Evolutionary conservation across 2,329 filamentous ascomycete genomes (phyloP).

Genomic region (Fusarium newnesense): DNA sequence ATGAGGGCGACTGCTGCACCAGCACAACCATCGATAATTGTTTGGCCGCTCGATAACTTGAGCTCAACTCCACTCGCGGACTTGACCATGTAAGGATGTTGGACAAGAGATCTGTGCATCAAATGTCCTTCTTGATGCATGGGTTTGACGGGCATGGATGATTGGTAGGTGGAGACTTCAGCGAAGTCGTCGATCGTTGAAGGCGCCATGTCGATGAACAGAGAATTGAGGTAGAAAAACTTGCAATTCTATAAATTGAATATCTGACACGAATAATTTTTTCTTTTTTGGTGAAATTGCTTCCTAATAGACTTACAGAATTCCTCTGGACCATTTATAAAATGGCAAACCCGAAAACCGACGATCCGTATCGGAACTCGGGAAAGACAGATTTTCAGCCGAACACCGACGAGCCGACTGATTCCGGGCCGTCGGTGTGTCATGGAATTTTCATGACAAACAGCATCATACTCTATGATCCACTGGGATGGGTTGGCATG

Average conservation of each 20-base stretch:
- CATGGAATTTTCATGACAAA: slow-evolving; percentile 2
- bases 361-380: slow-evolving; percentile 13
- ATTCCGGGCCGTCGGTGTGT: slow-evolving; percentile 1
- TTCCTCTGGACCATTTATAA: slow-evolving; percentile 2
- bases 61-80: background rate
- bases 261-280: accelerated
- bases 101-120: slow-evolving; percentile 19
- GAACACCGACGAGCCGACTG: slow-evolving; percentile 16
- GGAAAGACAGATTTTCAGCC: slow-evolving; percentile 8
- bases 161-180: background rate
- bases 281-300: accelerated
- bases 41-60: background rate
- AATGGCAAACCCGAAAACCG: slow-evolving; percentile 21
- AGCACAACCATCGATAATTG: slow-evolving; percentile 12
- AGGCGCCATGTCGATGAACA: background rate
- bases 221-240: accelerated
- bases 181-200: background rate
- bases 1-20: slow-evolving; percentile 12
- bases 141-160: background rate
- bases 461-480: background rate
- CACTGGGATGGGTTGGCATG: background rate
- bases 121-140: background rate
- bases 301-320: accelerated
- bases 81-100: slow-evolving; percentile 16
- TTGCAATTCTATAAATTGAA: accelerated